Percentiles rank a stretch among this genome's conserved stretches.
These are phyloP conservation scores for Picea engelmannii DNA, from an alignment of 83 land plant genomes.

Conservation along the genomic window DNA sequence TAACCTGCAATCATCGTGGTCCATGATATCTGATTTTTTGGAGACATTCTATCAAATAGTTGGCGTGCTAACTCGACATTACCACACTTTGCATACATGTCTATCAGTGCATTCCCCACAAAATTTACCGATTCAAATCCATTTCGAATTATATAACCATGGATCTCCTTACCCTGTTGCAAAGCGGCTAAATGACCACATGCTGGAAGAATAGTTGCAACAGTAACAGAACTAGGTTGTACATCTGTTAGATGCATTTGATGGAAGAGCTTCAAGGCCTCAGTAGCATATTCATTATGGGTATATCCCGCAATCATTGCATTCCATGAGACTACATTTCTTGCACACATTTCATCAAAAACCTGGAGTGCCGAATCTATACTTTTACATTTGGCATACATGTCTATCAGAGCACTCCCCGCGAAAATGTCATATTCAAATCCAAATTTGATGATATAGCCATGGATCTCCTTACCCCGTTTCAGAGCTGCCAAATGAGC, in stretches of 20 bases:
- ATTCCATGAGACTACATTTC: slow-evolving; percentile 14
- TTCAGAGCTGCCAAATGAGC: slow-evolving; percentile 37
- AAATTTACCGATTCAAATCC: slow-evolving; percentile 2
- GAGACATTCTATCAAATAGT: background rate
- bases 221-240: background rate
- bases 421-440: slow-evolving; percentile 31
- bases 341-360: slow-evolving; percentile 38
- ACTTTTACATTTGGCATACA: slow-evolving; percentile 64
- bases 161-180: slow-evolving; percentile 9
- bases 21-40: background rate
- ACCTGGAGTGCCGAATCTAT: slow-evolving; percentile 39
- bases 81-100: slow-evolving; percentile 16
- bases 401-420: slow-evolving; percentile 54
- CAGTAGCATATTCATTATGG: background rate
- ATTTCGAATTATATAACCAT: background rate
- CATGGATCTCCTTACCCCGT: slow-evolving; percentile 66
- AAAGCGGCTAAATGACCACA: slow-evolving; percentile 11
- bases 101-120: slow-evolving; percentile 3
- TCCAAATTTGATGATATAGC: slow-evolving; percentile 31
- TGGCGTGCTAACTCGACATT: background rate
- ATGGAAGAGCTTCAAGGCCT: slow-evolving; percentile 8
- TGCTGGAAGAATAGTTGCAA: slow-evolving; percentile 10
- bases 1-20: slow-evolving; percentile 3
- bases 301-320: slow-evolving; percentile 10
- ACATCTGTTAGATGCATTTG: background rate